Base-by-base conservation (phyloP, 345 rosid species). In the Rhodamnia rubescens region DNA sequence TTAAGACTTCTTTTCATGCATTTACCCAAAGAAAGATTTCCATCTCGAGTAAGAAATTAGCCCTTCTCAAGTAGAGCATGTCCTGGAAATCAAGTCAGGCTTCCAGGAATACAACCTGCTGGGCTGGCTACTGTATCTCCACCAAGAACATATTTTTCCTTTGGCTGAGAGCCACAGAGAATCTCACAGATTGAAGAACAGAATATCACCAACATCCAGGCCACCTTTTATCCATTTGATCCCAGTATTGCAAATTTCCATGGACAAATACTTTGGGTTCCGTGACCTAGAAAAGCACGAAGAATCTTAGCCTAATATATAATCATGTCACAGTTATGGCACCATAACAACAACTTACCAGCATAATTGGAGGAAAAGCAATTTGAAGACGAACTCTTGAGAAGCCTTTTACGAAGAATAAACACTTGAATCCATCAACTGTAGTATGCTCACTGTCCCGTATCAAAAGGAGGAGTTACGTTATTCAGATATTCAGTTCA, bases 351-450 rank as follows among this genome's bases (percentile, higher is more conserved):
- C 18, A n/a, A 57, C 85, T 24, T 90, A 97, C 99, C 98, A 94
- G 80, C 4, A 87, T 55, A 78, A 93, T 54, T 9, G 95, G 98
- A 47, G 96, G 98, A 86, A 95, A 89, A 32, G 88, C 85, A 82
- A 74, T 86, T 86, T 90, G 95, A 85, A 91, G 90, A 40, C 83
- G 90, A 59, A 93, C 81, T 91, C 93, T 91, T 7, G 95, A 90
- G 91, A 97, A 96, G 83, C 95, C 98, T 85, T 91, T 89, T 59
- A 89, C 88, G 21, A 88, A 83, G 88, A 91, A 93, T 85, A 95
- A 93, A 86, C 99, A 96, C 87, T 91, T 84, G 92, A 90, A 96
- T 85, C 99, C 98, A 87, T 88, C 92, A 87, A 96, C 88, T 53
- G 75, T 82, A 59, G 90, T 57, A 87, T 95, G 96, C 89, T 97